These are phyloP conservation scores for Pouteria glomerata DNA, from an alignment of 148 eudicot species.

Conservation along the genomic window DNA sequence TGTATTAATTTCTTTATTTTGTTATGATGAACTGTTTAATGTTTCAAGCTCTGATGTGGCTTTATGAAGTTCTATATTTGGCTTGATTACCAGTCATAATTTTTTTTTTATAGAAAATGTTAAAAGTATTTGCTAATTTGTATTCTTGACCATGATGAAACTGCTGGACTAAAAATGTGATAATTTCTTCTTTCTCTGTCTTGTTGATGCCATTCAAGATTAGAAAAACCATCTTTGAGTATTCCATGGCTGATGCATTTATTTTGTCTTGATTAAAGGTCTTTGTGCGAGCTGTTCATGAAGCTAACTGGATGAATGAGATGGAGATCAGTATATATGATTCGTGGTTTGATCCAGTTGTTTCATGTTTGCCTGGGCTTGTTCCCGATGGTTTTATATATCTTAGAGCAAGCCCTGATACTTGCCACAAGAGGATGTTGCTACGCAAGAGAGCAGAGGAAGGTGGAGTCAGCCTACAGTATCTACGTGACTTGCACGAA, in stretches of 20 bases:
- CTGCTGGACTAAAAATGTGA: neutral
- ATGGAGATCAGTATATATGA: constrained; percentile 96
- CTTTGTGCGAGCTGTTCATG: constrained; percentile 97
- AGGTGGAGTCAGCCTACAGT: constrained; percentile 80
- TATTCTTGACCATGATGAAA: neutral
- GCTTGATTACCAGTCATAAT: too few species aligned
- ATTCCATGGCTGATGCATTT: constrained; percentile 19
- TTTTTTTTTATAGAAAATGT: too few species aligned
- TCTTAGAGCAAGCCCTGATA: constrained; percentile 95
- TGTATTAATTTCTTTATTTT: neutral
- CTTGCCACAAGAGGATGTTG: constrained; percentile 95
- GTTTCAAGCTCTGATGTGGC: neutral
- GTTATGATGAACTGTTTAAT: neutral
- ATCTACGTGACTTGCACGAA: constrained; percentile 81
- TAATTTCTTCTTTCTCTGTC: neutral
- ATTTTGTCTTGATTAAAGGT: constrained; percentile 42
- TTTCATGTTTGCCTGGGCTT: constrained; percentile 87
- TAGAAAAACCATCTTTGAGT: too few species aligned
- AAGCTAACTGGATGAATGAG: constrained; percentile 98
- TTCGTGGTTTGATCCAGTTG: constrained; percentile 98
- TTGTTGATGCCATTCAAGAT: neutral
- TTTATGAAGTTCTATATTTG: too few species aligned
- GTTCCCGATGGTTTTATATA: constrained; percentile 93
- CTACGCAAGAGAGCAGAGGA: constrained; percentile 83
- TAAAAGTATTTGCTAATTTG: neutral